phyloP scores from a whole-genome alignment of 352 stramenopile species.

The Blastocystis sp. region DNA sequence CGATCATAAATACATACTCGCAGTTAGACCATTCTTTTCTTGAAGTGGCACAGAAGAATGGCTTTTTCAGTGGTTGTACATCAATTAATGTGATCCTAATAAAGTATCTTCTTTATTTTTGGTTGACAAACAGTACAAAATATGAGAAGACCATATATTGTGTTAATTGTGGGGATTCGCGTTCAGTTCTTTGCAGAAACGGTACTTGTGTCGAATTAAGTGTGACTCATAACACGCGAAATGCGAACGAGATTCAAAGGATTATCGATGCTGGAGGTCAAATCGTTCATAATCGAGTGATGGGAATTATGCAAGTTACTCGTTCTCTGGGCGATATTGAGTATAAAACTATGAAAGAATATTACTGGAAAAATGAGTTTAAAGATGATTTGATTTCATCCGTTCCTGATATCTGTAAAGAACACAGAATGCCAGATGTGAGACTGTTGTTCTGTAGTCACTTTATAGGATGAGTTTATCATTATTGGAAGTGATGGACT shows the following conservation, averaged over 20 bases:
- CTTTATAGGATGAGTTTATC: slow-evolving; percentile 77
- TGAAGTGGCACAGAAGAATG: slow-evolving; percentile 11
- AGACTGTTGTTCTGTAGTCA: slow-evolving; percentile 63
- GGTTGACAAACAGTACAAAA: background rate
- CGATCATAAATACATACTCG: slow-evolving; percentile 9
- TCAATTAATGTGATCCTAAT: slow-evolving; percentile 56
- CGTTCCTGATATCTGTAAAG: slow-evolving; percentile 74
- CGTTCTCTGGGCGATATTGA: slow-evolving; percentile 61
- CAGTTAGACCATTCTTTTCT: slow-evolving; percentile 36
- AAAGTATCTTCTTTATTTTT: background rate
- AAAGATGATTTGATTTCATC: slow-evolving; percentile 54
- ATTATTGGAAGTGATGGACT: slow-evolving; percentile 82
- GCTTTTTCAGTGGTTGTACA: slow-evolving; percentile 36
- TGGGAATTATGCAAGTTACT: slow-evolving; percentile 58
- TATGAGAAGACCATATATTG: slow-evolving; percentile 61
- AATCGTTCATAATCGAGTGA: slow-evolving; percentile 30
- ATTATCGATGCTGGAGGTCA: slow-evolving; percentile 35
- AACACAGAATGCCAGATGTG: slow-evolving; percentile 60
- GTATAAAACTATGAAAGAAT: slow-evolving; percentile 59
- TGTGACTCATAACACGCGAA: slow-evolving; percentile 34
- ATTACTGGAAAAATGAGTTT: slow-evolving; percentile 47
- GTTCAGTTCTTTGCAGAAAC: slow-evolving; percentile 33
- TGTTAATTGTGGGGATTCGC: slow-evolving; percentile 41
- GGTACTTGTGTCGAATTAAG: slow-evolving; percentile 28
- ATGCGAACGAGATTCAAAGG: slow-evolving; percentile 25